Evolutionary conservation across 495 filamentous ascomycete species (phyloP).

Genomic region (Patellaria atrata): DNA sequence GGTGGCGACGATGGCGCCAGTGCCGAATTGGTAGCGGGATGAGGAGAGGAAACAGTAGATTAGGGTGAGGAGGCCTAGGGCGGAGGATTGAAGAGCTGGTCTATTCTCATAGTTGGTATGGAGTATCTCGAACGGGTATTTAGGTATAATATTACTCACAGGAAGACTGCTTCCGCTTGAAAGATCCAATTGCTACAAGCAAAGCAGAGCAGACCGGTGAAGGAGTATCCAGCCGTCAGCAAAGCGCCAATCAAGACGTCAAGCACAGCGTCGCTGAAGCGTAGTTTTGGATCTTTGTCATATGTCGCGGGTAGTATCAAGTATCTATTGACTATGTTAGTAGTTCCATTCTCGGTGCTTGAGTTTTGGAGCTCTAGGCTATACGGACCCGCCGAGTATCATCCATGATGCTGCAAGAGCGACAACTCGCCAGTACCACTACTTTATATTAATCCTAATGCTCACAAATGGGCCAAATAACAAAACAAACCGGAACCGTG

Average conservation of each 20-base stretch:
- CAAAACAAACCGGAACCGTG: too few relatives aligned
- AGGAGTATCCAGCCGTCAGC: slow-evolving; percentile 27
- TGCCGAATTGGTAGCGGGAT: slow-evolving; percentile 18
- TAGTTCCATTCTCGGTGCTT: too few relatives aligned
- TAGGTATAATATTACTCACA: slow-evolving; percentile 12
- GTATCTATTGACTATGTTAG: too few relatives aligned
- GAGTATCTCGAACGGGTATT: background rate
- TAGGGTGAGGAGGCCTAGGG: slow-evolving; percentile 26
- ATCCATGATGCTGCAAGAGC: slow-evolving; percentile 23
- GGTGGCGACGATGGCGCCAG: slow-evolving; percentile 20
- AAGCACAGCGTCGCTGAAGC: slow-evolving; percentile 20
- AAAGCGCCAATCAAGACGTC: slow-evolving; percentile 25
- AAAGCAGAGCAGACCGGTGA: slow-evolving; percentile 27
- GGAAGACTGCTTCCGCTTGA: slow-evolving; percentile 26
- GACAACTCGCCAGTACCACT: slow-evolving; percentile 28
- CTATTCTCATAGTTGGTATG: slow-evolving; percentile 1
- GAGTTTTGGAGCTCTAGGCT: too few relatives aligned
- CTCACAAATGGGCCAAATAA: too few relatives aligned
- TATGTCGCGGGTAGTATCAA: slow-evolving; percentile 26
- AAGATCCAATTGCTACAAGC: slow-evolving; percentile 21
- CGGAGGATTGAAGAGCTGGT: slow-evolving; percentile 21
- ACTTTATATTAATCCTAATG: too few relatives aligned
- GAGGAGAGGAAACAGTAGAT: slow-evolving; percentile 27
- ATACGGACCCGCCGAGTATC: slow-evolving; percentile 24
- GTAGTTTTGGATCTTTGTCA: slow-evolving; percentile 19